Evolutionary conservation across 495 filamentous ascomycete species (phyloP), one percentile per base, ranked within the genome.

Genomic region (Aspergillus saccharolyticus): DNA sequence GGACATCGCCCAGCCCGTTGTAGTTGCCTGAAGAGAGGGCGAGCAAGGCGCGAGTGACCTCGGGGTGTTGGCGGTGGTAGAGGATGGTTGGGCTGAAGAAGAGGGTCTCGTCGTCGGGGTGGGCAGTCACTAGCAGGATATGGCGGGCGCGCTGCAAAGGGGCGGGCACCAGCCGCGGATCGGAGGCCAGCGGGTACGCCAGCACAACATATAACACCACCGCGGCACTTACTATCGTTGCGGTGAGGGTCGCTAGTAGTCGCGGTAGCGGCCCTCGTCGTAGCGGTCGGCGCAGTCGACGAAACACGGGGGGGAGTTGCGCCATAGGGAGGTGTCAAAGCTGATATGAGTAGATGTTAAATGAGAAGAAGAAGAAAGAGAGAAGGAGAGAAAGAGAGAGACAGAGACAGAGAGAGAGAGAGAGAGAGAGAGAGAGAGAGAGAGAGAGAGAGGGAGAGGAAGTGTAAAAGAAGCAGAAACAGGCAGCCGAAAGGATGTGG

Each of bases 21-120:
- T 58, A 58, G 33, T 58, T 47, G 19, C 56, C 47, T 3, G 24
- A 28, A 1, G 47, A 50, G 16, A 58, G 20, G 1, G 47, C 51
- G 18, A 58, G 12, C 28, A 58, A 33, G 0, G 51, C 28, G 14
- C 51, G 43, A 10, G 25, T 54, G 5, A 58, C 56, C 7, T 18
- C 46, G 17, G 44, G 19, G n/a, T 54, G 21, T 4, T 48, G 43
- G 1, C n/a, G 20, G n/a, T 52, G 42, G 9, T 58, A 54, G 24
- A 58, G 44, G 10, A 54, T 48, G 14, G 43, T 54, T 10, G 56
- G 56, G 19, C 51, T 54, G 30, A 58, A 58, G 56, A 58, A 58
- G 17, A 58, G 51, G 9, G 48, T 54, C 51, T 58, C 56, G 44
- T 58, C 56, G 44, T 58, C 56, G 12, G 56, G 56, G 22, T 58